phyloP scores from a whole-genome alignment of 371 early-diverging fungal genomes.

The Rhizomucor pusillus region DNA sequence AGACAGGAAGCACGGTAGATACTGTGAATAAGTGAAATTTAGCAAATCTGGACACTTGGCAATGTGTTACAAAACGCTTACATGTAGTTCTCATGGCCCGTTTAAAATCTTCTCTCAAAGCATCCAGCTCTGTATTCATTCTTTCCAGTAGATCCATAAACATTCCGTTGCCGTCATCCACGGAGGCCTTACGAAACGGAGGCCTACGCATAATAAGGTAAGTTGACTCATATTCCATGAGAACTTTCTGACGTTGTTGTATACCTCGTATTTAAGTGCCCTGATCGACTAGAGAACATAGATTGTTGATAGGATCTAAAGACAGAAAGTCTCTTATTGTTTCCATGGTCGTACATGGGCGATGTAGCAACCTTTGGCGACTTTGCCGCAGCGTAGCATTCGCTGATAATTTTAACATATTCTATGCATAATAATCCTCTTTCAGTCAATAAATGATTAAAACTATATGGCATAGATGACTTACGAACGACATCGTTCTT shows the following conservation, averaged over 20 bases:
- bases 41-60: constrained; percentile 1
- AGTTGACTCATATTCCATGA: neutral
- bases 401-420: too few species aligned
- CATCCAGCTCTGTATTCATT: constrained; percentile 57
- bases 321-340: too few species aligned
- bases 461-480: too few species aligned
- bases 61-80: constrained; percentile 12
- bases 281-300: neutral
- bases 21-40: neutral
- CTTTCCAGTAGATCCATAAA: constrained; percentile 34
- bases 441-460: too few species aligned
- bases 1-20: neutral
- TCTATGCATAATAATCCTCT: too few species aligned
- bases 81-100: constrained; percentile 45
- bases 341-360: too few species aligned
- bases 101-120: constrained; percentile 58
- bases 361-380: too few species aligned
- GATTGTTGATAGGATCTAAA: too few species aligned
- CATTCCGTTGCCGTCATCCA: constrained; percentile 10
- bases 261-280: neutral
- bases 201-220: neutral
- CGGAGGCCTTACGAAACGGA: constrained; percentile 1
- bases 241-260: neutral
- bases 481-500: too few species aligned
- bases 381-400: too few species aligned